phyloP scores from a whole-genome alignment of 192 early-diverging fungal species.

The Helicostylum pulchrum region DNA sequence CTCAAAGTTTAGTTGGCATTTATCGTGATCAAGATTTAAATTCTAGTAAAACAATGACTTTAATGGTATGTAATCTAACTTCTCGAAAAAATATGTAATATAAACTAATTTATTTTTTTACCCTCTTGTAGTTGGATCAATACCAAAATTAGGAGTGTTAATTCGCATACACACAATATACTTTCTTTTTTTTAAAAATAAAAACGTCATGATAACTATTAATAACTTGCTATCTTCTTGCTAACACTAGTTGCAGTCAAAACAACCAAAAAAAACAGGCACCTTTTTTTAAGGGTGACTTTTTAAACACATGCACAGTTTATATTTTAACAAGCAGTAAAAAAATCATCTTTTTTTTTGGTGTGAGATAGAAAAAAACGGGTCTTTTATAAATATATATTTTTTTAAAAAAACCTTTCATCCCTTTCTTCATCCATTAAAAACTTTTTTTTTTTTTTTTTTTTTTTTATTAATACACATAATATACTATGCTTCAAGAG shows the following conservation, averaged over 20 bases:
- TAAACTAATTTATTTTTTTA: conserved; percentile 2
- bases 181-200: not conserved
- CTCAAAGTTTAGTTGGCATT: conserved; percentile 91
- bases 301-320: too few relatives aligned
- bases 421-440: too few relatives aligned
- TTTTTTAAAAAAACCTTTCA: too few relatives aligned
- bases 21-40: conserved; percentile 86
- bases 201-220: not conserved
- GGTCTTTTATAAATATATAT: too few relatives aligned
- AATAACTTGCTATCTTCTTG: not conserved
- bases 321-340: too few relatives aligned
- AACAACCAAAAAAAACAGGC: not conserved
- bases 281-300: too few relatives aligned
- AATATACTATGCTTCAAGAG: too few relatives aligned
- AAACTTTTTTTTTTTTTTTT: too few relatives aligned
- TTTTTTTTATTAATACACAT: too few relatives aligned
- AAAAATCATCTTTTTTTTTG: too few relatives aligned
- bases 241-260: not conserved
- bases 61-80: conserved; percentile 40
- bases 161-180: too few relatives aligned
- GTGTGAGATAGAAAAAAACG: too few relatives aligned
- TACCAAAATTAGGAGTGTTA: conserved; percentile 13
- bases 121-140: conserved; percentile 28
- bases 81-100: not conserved
- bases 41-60: conserved; percentile 81